A percentile compares a stretch with the other conserved stretches of the same genome.
These are phyloP conservation scores for Saccharomycopsis crataegensis DNA, from an alignment of 1,139 yeast species.

Conservation along the genomic window DNA sequence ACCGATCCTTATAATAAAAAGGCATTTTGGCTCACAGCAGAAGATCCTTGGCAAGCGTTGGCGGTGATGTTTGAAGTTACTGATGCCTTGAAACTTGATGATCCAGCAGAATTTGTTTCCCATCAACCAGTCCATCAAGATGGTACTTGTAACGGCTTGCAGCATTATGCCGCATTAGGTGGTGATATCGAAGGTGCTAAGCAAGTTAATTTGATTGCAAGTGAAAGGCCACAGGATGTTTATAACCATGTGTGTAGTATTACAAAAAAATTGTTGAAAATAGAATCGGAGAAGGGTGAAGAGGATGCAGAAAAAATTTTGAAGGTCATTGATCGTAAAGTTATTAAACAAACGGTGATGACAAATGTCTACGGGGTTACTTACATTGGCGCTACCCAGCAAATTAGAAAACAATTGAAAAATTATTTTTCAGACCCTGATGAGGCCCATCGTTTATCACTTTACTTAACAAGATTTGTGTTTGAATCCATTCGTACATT, in stretches of 20 bases:
- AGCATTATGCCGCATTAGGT: constrained; percentile 96
- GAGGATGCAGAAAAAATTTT: constrained; percentile 36
- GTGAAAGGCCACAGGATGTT: constrained; percentile 85
- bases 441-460: constrained; percentile 36
- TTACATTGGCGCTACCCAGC: constrained; percentile 85
- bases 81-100: constrained; percentile 61
- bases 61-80: constrained; percentile 77
- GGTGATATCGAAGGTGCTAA: constrained; percentile 93
- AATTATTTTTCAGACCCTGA: constrained; percentile 36
- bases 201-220: constrained; percentile 81
- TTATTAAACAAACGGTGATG: constrained; percentile 97
- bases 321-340: constrained; percentile 57
- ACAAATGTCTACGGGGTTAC: constrained; percentile 98
- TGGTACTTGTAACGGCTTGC: constrained; percentile 96
- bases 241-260: constrained; percentile 75
- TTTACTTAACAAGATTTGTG: constrained; percentile 70
- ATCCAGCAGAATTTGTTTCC: constrained; percentile 69
- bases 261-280: constrained; percentile 39
- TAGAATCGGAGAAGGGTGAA: constrained; percentile 39
- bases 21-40: constrained; percentile 82
- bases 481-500: constrained; percentile 79
- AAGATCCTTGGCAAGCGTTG: constrained; percentile 93
- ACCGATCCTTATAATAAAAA: constrained; percentile 53
- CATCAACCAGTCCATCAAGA: constrained; percentile 94
- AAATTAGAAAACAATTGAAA: constrained; percentile 62